phyloP scores from a whole-genome alignment of 345 rosid species.

The Luvunga scandens region DNA sequence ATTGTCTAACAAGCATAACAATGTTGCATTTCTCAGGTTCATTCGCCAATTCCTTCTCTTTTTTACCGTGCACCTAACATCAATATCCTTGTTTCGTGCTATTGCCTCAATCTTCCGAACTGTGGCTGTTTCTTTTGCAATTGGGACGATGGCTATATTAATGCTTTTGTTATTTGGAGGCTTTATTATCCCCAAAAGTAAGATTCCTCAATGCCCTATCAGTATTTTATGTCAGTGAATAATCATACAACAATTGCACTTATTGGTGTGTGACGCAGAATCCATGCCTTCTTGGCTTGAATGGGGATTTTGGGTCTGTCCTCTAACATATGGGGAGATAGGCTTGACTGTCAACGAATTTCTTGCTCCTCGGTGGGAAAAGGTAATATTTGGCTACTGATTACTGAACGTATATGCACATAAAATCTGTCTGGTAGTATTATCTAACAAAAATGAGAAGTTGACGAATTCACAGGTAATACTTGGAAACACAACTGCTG shows the following conservation, averaged over 20 bases:
- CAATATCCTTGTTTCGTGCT: constrained; percentile 36
- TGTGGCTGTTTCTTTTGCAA: constrained; percentile 42
- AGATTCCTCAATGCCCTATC: background rate
- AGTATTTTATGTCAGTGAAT: background rate
- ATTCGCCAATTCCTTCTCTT: constrained; percentile 50
- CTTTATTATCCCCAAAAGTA: constrained; percentile 44
- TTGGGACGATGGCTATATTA: constrained; percentile 32
- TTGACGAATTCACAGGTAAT: background rate
- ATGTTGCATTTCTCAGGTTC: constrained; percentile 30
- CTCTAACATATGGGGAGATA: constrained; percentile 56
- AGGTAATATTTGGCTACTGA: constrained; percentile 4
- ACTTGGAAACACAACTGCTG: constrained; percentile 17
- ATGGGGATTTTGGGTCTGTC: constrained; percentile 79
- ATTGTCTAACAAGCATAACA: background rate
- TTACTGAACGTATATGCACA: background rate
- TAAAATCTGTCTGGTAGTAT: background rate
- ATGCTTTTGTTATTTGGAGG: constrained; percentile 49
- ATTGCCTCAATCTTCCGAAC: constrained; percentile 51
- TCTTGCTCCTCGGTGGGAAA: constrained; percentile 60
- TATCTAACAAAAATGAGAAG: background rate
- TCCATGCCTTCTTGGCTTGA: constrained; percentile 45
- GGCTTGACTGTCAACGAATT: constrained; percentile 62
- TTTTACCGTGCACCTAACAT: constrained; percentile 41
- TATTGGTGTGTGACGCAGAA: constrained; percentile 9
- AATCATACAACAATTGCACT: background rate